phyloP scores from a whole-genome alignment of 208 protist genomes.

The Trypanosoma conorhini region DNA sequence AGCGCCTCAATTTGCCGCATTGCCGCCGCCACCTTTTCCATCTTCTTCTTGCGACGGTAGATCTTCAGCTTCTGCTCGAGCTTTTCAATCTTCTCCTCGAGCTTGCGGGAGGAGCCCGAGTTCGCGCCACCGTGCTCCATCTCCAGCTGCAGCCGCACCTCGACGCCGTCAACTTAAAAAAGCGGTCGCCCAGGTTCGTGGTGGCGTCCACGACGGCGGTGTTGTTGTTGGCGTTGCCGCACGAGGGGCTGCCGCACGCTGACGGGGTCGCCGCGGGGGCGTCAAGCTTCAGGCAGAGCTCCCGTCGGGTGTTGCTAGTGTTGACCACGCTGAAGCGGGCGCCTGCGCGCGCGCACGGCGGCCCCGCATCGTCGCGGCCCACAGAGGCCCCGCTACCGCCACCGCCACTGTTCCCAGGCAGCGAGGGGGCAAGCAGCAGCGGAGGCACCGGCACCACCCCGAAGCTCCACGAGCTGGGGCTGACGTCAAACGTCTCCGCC shows the following conservation, averaged over 20 bases:
- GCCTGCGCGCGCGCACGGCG: constrained; percentile 38
- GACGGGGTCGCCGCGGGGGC: constrained; percentile 2
- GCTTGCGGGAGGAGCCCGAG: constrained; percentile 65
- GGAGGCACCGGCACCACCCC: constrained; percentile 55
- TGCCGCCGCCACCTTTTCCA: constrained; percentile 67
- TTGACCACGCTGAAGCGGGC: constrained; percentile 76
- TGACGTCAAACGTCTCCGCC: constrained; percentile 88
- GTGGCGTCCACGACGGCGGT: background rate
- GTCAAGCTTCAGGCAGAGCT: constrained; percentile 61
- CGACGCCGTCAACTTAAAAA: constrained; percentile 69
- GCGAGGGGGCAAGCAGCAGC: constrained; percentile 21
- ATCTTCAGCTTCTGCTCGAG: constrained; percentile 90
- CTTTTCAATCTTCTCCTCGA: constrained; percentile 90
- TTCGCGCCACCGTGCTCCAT: constrained; percentile 60
- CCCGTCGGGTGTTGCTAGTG: constrained; percentile 65
- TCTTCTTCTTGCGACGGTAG: constrained; percentile 85
- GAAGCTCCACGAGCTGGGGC: constrained; percentile 82
- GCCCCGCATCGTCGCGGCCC: constrained; percentile 2
- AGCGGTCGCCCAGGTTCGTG: constrained; percentile 12
- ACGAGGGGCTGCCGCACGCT: background rate
- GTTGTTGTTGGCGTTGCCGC: constrained; percentile 1
- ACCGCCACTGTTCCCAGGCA: background rate
- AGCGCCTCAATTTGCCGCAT: constrained; percentile 64
- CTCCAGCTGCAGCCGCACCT: constrained; percentile 70
- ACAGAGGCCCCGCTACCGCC: background rate